Conservation (phyloP, 352 stramenopile species). For the Globisporangium echinulatum region DNA sequence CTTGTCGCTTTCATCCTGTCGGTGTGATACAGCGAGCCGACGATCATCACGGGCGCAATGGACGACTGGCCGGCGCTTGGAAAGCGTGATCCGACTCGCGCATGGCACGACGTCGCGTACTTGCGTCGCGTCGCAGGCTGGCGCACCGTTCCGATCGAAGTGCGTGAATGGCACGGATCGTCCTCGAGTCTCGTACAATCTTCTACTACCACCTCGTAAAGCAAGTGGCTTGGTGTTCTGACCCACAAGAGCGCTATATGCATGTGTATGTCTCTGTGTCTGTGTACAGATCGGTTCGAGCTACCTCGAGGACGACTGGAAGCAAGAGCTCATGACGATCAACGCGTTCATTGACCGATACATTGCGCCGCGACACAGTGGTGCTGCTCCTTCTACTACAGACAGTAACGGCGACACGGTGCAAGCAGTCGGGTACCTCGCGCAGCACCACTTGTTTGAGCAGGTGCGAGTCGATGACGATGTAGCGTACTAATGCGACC, state of each 20-base stretch:
- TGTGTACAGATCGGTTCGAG: conserved; percentile 54
- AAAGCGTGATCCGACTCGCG: conserved; percentile 21
- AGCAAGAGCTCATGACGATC: conserved; percentile 73
- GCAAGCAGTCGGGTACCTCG: conserved; percentile 60
- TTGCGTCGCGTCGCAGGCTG: conserved; percentile 59
- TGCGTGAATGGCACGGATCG: conserved; percentile 10
- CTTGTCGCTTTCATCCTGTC: not conserved
- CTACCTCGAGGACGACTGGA: conserved; percentile 77
- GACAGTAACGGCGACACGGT: not conserved
- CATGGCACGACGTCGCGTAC: conserved; percentile 64
- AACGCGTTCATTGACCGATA: conserved; percentile 70
- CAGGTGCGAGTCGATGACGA: conserved; percentile 33
- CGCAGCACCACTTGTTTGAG: conserved; percentile 88
- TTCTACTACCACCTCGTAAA: no score
- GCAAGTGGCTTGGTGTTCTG: not conserved
- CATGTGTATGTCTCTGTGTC: no score
- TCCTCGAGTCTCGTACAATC: no score
- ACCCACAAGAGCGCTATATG: not conserved
- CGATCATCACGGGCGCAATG: conserved; percentile 76
- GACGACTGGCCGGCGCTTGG: conserved; percentile 79
- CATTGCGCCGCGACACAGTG: conserved; percentile 20
- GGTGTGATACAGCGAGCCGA: conserved; percentile 30
- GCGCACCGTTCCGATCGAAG: conserved; percentile 80
- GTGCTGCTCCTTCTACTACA: no score
- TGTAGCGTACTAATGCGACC: not conserved